Evolutionary conservation across 2,329 filamentous ascomycete genomes (phyloP).

Genomic region (Phialocephala sp.): DNA sequence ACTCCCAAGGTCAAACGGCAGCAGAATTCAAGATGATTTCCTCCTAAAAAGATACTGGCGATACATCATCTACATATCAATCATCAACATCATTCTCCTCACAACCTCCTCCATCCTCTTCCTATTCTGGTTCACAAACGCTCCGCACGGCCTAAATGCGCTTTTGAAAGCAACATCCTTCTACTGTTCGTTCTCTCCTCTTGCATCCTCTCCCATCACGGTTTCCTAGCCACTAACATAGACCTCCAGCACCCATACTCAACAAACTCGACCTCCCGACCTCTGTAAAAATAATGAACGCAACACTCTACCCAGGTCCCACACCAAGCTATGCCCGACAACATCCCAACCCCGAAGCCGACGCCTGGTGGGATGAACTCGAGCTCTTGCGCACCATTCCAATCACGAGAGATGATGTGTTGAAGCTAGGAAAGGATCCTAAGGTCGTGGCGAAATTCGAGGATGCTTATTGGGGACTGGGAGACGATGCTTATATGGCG

Average conservation of each 20-base stretch:
- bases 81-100: background rate
- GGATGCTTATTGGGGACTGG: slow-evolving; percentile 41
- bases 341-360: slow-evolving; percentile 24
- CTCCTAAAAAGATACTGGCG: background rate
- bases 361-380: slow-evolving; percentile 22
- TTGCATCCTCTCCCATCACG: background rate
- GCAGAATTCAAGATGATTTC: background rate
- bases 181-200: background rate
- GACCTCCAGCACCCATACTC: slow-evolving; percentile 25
- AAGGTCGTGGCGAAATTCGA: slow-evolving; percentile 34
- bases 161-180: slow-evolving; percentile 2
- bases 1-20: background rate
- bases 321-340: slow-evolving; percentile 3
- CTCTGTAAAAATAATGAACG: slow-evolving; percentile 11
- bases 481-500: slow-evolving; percentile 43
- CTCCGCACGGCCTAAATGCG: background rate
- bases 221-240: background rate
- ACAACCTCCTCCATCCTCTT: background rate
- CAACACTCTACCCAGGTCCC: slow-evolving; percentile 6
- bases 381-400: slow-evolving; percentile 24
- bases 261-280: slow-evolving; percentile 11
- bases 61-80: background rate
- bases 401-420: slow-evolving; percentile 39
- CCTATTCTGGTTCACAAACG: background rate
- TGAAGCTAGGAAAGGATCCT: slow-evolving; percentile 43